phyloP scores from a whole-genome alignment of 352 stramenopile species.

The Globisporangium mamillatum region DNA sequence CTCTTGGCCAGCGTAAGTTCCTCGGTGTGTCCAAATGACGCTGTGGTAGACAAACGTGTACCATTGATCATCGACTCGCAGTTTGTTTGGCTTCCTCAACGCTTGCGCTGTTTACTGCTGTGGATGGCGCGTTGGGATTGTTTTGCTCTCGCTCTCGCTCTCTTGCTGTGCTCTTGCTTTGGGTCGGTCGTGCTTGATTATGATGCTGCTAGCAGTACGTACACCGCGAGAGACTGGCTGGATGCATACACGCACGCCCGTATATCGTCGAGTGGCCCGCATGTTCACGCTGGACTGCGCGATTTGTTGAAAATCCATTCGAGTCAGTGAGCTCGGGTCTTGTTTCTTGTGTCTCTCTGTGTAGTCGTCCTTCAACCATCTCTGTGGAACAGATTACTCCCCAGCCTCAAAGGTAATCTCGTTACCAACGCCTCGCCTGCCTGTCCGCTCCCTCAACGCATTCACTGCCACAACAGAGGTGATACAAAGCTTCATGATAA shows the following conservation, averaged over 20 bases:
- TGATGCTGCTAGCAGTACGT: neutral
- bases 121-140: neutral
- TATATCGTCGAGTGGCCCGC: no score
- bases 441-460: neutral
- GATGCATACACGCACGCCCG: neutral
- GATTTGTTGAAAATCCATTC: neutral
- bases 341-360: neutral
- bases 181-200: neutral
- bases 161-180: neutral
- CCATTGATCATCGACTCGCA: neutral
- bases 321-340: neutral
- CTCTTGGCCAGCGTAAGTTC: neutral
- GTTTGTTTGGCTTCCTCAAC: neutral
- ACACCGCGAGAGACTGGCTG: neutral
- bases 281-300: neutral
- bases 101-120: neutral
- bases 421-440: constrained; percentile 4
- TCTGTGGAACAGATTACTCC: neutral
- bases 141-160: neutral
- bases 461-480: neutral
- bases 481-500: neutral
- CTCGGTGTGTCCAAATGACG: neutral
- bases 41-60: neutral
- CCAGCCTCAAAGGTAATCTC: neutral
- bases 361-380: neutral